A percentile compares a stretch with the other conserved stretches of the same genome.
Conservation (phyloP, 257 asterid species). For the Cynanchum wilfordii region DNA sequence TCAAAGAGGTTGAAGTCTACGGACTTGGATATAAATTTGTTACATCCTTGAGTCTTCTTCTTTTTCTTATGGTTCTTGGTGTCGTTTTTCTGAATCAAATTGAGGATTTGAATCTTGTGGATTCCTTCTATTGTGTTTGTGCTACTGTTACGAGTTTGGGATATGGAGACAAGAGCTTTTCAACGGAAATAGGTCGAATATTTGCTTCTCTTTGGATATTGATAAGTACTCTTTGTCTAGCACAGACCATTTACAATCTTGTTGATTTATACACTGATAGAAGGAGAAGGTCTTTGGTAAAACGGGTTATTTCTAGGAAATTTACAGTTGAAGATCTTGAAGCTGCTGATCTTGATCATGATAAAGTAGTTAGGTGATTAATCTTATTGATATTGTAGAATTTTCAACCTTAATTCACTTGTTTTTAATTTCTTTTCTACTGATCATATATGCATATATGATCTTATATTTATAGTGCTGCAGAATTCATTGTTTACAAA, state of each 20-base stretch:
- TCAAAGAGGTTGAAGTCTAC: conserved; percentile 45
- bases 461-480: conserved; percentile 33
- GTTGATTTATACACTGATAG: conserved; percentile 66
- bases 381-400: background rate
- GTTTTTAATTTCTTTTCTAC: background rate
- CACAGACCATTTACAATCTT: conserved; percentile 55
- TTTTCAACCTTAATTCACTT: background rate
- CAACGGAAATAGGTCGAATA: conserved; percentile 55
- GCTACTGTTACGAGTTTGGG: conserved; percentile 75
- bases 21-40: conserved; percentile 47
- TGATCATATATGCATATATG: too few species aligned
- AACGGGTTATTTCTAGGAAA: conserved; percentile 61
- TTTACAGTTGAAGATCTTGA: conserved; percentile 59
- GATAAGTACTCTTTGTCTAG: conserved; percentile 67
- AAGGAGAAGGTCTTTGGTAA: conserved; percentile 41
- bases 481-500: conserved; percentile 64
- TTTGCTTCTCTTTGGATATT: conserved; percentile 80
- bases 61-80: conserved; percentile 40
- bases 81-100: conserved; percentile 34
- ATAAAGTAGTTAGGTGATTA: conserved; percentile 54
- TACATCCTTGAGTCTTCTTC: conserved; percentile 30
- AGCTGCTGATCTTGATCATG: conserved; percentile 82
- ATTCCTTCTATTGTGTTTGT: conserved; percentile 76
- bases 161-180: conserved; percentile 83
- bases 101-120: conserved; percentile 54